These are phyloP conservation scores for Coccomyxa sp. DNA, from an alignment of 139 green algal species.

Conservation along the genomic window DNA sequence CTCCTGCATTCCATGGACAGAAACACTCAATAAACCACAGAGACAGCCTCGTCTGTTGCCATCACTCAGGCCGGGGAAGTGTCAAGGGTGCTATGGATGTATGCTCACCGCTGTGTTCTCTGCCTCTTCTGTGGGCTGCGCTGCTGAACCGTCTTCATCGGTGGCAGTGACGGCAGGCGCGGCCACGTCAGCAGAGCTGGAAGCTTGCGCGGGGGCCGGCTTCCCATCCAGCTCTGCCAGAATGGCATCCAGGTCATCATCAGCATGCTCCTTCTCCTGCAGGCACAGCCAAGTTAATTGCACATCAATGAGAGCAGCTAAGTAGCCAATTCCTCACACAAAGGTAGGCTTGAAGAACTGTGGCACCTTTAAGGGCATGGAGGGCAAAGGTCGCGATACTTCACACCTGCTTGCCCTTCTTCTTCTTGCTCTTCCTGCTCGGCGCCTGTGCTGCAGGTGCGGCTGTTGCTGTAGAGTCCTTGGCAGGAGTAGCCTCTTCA, in stretches of 20 bases:
- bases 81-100: not conserved
- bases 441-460: conserved; percentile 26
- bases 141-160: not conserved
- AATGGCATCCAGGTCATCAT: conserved; percentile 66
- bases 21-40: not conserved
- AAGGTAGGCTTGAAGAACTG: not conserved
- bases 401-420: conserved; percentile 27
- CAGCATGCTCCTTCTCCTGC: conserved; percentile 25
- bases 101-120: not conserved
- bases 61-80: not conserved
- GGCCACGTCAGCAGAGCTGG: not conserved
- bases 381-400: not conserved
- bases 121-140: not conserved
- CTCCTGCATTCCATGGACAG: conserved; percentile 13
- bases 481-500: not conserved
- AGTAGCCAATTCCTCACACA: too few species aligned
- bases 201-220: not conserved
- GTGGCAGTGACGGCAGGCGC: not conserved
- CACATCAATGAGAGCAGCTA: too few species aligned
- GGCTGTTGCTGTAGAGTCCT: conserved; percentile 6
- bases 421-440: conserved; percentile 72
- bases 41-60: not conserved
- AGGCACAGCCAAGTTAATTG: not conserved
- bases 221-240: conserved; percentile 51
- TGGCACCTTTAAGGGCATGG: not conserved